Evolutionary conservation across 768 basidiomycete genomes (phyloP), one percentile per base, ranked within the genome.

Genomic region (Solioccasus polychromus): DNA sequence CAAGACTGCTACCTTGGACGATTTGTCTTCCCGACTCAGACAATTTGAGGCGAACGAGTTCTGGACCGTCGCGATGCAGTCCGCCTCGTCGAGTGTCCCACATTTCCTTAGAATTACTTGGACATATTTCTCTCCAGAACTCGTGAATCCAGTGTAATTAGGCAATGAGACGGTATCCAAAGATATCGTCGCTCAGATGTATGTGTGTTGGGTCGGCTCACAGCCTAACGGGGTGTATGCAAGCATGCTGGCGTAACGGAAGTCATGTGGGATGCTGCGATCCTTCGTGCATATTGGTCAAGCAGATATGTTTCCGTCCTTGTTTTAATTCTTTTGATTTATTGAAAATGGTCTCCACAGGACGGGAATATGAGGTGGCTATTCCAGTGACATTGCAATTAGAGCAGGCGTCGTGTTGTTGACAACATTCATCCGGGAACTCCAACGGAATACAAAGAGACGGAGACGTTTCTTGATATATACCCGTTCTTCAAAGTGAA

Each of bases 71-170:
- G 72, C 76, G 15, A 83, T 74, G 47, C 81, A 83, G 40, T 86
- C 84, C 31, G 73, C 69, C 12, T 88, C 80, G 49, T 88, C 86
- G 8, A 85, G 70, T 1, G 71, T 65, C 11, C 86, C 86, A 25
- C 83, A 83, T 30, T 72, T 65, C 0, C 83, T 83, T 0, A 81
- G 48, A 11, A 88, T 63, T 3, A 64, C 66, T 39, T 71, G 73
- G 26, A 86, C 67, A n/a, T 72, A 73, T n/a, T 61, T 68, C 49
- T 88, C 78, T 0, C 85, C 85, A 45, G 71, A 86, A 3, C 86
- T 86, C 25, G 74, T 62, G 1, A 81, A 82, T 0, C 86, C 86
- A 0, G 78, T 81, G 57, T 88, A 88, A 59, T 85, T 85, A 0
- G 79, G 78, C 10, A 76, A 49, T 1, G 79, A 80, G 7, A 86